Percentiles rank a stretch among this genome's conserved stretches.
Conservation (phyloP, 805 yeast genomes). For the Kregervanrija pseudodelftensis region DNA sequence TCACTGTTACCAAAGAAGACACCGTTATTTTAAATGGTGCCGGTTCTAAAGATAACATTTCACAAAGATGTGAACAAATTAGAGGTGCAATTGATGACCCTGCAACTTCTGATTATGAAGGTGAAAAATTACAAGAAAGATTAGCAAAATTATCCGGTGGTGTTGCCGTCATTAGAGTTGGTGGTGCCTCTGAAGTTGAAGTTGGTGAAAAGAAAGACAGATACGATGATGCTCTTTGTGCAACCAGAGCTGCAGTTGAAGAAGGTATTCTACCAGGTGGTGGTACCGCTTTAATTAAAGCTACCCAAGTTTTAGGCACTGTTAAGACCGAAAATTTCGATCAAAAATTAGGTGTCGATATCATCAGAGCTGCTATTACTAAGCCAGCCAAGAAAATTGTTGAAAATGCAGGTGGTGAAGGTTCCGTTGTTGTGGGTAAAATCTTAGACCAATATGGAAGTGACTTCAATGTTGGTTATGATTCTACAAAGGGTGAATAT, state of each 20-base stretch:
- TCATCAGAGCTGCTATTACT: slow-evolving; percentile 86
- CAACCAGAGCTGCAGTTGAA: slow-evolving; percentile 98
- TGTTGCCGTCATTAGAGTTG: slow-evolving; percentile 96
- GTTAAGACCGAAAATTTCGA: slow-evolving; percentile 84
- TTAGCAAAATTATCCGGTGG: slow-evolving; percentile 96
- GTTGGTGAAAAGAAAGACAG: slow-evolving; percentile 99
- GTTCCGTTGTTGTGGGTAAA: slow-evolving; percentile 93
- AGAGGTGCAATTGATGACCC: slow-evolving; percentile 70
- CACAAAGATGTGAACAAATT: slow-evolving; percentile 89
- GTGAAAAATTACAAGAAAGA: slow-evolving; percentile 95
- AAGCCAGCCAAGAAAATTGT: slow-evolving; percentile 94
- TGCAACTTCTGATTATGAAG: slow-evolving; percentile 82
- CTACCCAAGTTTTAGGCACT: slow-evolving; percentile 64
- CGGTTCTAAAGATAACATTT: slow-evolving; percentile 75
- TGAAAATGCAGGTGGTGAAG: slow-evolving; percentile 97
- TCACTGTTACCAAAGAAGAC: slow-evolving; percentile 92
- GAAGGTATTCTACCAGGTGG: slow-evolving; percentile 99
- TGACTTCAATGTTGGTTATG: slow-evolving; percentile 85
- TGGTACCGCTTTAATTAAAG: slow-evolving; percentile 96
- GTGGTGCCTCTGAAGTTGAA: slow-evolving; percentile 95
- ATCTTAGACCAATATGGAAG: slow-evolving; percentile 51
- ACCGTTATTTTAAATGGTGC: slow-evolving; percentile 90
- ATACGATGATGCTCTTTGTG: slow-evolving; percentile 96
- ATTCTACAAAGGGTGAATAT: slow-evolving; percentile 86
- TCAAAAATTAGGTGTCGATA: slow-evolving; percentile 92